Base-by-base conservation (phyloP, 148 eudicot genomes). In the Spergularia marina region DNA sequence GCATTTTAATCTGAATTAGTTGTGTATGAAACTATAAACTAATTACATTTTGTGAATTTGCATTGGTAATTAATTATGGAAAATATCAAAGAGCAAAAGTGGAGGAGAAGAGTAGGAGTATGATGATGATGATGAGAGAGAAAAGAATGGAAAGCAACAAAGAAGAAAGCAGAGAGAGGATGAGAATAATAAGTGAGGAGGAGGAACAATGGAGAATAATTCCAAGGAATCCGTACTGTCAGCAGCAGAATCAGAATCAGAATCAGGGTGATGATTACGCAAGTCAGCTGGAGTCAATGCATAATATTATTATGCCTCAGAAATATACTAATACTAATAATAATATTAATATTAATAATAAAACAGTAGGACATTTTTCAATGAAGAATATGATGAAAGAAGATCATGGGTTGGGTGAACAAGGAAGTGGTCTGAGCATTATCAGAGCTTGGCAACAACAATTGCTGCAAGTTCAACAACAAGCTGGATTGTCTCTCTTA, bases 391-490 rank as follows among this genome's bases (percentile, higher is more conserved):
- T 62, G 61, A 14, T 21, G 14, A 68, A 68, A 20, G 14, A 68
- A 23, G 57, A 23, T 65, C 30, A 77, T 25, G 52, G 39, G 62
- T 53, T 65, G 61, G 76, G 34, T 30, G 53, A 79, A 53, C 14
- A 55, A n/a, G 49, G 30, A n/a, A 18, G 53, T 30, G 67, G 75
- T 55, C 66, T 80, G 54, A 74, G 51, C 74, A 16, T 79, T 54
- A 79, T 79, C 71, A 80, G 82, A 74, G 62, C 41, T 10, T 75
- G 71, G 78, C 82, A 75, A 9, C 71, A 80, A 6, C 78, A 73
- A 0, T 20, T 65, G 11, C 80, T 71, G 12, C 49, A 49, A 62
- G 62, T 7, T 4, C 62, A 58, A 58, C 23, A 17, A 16, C 73
- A 68, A 5, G n/a, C 70, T 34, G 59, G 17, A 13, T 10, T 18